Evolutionary conservation across 1,139 yeast species (phyloP).

Genomic region (Pneumocystis wakefieldiae): DNA sequence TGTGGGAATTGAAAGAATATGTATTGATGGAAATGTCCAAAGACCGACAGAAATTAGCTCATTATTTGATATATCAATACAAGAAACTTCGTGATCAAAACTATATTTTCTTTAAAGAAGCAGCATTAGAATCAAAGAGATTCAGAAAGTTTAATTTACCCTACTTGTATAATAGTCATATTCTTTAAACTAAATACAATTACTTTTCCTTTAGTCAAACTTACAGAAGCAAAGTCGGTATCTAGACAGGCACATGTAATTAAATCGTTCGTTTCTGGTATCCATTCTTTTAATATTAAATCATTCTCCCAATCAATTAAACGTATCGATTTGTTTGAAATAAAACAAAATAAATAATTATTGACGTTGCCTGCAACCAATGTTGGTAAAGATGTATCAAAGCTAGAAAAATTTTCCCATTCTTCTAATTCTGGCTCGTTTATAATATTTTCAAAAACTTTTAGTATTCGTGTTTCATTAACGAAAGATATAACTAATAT

Average conservation of each 20-base stretch:
- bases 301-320: conserved; percentile 1
- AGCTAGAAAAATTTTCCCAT: conserved; percentile 7
- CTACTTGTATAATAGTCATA: not conserved
- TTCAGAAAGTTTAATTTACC: not conserved
- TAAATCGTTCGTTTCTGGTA: not conserved
- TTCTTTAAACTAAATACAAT: not conserved
- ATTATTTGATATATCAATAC: not conserved
- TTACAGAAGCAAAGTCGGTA: not conserved
- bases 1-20: not conserved
- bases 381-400: conserved; percentile 11
- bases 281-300: conserved; percentile 1
- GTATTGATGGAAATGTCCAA: conserved; percentile 6
- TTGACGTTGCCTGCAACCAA: conserved; percentile 6
- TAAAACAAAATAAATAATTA: conserved; percentile 3
- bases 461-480: conserved; percentile 12
- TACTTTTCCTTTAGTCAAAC: not conserved
- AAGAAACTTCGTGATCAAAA: not conserved
- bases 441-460: conserved; percentile 6
- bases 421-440: conserved; percentile 11
- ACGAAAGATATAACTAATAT: conserved; percentile 14
- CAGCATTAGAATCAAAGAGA: not conserved
- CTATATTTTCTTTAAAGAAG: not conserved
- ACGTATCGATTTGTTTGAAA: not conserved
- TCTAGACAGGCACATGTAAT: conserved; percentile 4
- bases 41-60: conserved; percentile 3